Conservation (phyloP, 1,284 basidiomycete genomes). For the Microbotryomycetes sp. region DNA sequence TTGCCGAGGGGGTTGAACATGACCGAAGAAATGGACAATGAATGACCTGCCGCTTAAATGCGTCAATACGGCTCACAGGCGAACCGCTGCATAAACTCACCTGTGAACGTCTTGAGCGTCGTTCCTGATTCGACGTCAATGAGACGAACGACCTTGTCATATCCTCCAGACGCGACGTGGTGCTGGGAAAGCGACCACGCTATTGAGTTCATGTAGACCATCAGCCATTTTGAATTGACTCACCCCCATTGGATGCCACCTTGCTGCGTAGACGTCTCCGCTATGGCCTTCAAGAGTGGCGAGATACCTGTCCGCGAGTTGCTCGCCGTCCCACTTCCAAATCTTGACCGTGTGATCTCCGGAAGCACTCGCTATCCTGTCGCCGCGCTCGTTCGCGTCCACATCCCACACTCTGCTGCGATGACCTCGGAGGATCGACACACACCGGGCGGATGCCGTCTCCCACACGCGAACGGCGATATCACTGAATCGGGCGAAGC, state of each 20-base stretch:
- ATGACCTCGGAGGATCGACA: constrained; percentile 40
- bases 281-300: constrained; percentile 37
- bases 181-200: constrained; percentile 26
- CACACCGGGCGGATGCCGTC: neutral
- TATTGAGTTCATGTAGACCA: neutral
- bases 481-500: constrained; percentile 32
- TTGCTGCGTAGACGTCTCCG: constrained; percentile 47
- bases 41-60: constrained; percentile 39
- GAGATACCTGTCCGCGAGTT: constrained; percentile 26
- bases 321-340: constrained; percentile 39
- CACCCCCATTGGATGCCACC: constrained; percentile 42
- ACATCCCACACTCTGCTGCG: constrained; percentile 46
- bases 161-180: constrained; percentile 44
- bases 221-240: constrained; percentile 5
- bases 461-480: constrained; percentile 38
- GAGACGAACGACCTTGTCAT: constrained; percentile 46
- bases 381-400: constrained; percentile 35
- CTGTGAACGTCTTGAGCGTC: constrained; percentile 46
- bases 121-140: constrained; percentile 45
- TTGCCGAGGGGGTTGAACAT: constrained; percentile 45
- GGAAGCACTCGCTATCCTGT: constrained; percentile 40
- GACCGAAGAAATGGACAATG: constrained; percentile 43
- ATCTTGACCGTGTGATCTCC: constrained; percentile 46
- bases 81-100: neutral
- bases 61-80: neutral